Evolutionary conservation across 352 stramenopile genomes (phyloP).

Genomic region (Globisporangium nunn): DNA sequence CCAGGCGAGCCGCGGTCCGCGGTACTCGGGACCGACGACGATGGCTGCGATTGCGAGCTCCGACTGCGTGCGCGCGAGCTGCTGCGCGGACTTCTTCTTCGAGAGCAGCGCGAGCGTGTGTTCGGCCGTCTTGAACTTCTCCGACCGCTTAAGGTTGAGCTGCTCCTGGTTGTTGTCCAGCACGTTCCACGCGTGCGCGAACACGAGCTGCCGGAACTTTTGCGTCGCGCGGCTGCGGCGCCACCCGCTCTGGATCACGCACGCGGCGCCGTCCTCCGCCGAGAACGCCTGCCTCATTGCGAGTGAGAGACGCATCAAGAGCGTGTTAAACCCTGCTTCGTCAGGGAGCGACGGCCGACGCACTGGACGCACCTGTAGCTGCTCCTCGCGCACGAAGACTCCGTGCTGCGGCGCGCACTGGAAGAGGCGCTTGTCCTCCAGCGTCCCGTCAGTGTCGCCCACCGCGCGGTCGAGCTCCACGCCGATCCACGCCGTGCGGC

Average conservation of each 20-base stretch:
- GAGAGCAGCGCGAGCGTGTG: conserved; percentile 73
- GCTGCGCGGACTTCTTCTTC: conserved; percentile 29
- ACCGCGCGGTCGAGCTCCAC: conserved; percentile 78
- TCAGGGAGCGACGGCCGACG: too few relatives aligned
- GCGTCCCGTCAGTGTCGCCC: conserved; percentile 71
- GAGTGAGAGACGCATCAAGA: neutral
- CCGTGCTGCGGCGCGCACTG: conserved; percentile 74
- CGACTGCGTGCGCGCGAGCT: conserved; percentile 37
- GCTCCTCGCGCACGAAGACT: conserved; percentile 80
- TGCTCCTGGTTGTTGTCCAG: conserved; percentile 89
- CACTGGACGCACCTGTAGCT: conserved; percentile 36
- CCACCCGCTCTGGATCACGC: conserved; percentile 71
- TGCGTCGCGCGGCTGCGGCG: conserved; percentile 60
- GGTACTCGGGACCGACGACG: conserved; percentile 52
- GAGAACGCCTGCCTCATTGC: conserved; percentile 56
- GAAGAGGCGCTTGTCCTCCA: conserved; percentile 76
- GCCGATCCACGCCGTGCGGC: conserved; percentile 54
- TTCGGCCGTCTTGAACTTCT: conserved; percentile 81
- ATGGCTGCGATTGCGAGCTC: conserved; percentile 50
- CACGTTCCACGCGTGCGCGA: conserved; percentile 83
- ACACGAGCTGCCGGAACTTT: conserved; percentile 79
- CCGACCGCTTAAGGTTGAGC: conserved; percentile 80
- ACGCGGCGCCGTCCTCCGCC: conserved; percentile 60
- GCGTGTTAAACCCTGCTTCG: too few relatives aligned
- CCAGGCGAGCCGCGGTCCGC: conserved; percentile 73